Evolutionary conservation across 1,284 basidiomycete genomes (phyloP).

Genomic region (Spongiforma sp.): DNA sequence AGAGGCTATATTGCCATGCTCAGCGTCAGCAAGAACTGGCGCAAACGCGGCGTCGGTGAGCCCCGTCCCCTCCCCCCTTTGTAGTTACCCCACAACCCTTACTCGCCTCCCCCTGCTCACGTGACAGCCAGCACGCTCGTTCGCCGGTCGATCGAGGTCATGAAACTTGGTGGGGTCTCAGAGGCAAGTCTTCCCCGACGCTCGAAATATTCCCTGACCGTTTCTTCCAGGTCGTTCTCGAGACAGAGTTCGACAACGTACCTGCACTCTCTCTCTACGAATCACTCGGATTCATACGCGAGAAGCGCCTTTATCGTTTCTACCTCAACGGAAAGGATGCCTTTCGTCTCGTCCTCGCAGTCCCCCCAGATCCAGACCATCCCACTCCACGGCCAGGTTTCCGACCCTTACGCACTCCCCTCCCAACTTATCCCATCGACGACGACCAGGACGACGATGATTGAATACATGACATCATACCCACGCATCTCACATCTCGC

Average conservation of each 20-base stretch:
- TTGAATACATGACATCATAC: slow-evolving; percentile 23
- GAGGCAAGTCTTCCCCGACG: slow-evolving; percentile 58
- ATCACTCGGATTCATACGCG: slow-evolving; percentile 92
- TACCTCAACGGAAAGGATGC: slow-evolving; percentile 95
- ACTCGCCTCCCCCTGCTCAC: not conserved
- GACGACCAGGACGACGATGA: slow-evolving; percentile 54
- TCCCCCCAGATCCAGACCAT: slow-evolving; percentile 46
- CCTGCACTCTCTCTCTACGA: slow-evolving; percentile 90
- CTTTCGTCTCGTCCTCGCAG: slow-evolving; percentile 72
- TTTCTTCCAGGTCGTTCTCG: slow-evolving; percentile 79
- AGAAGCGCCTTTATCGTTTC: slow-evolving; percentile 94
- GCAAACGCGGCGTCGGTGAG: slow-evolving; percentile 90
- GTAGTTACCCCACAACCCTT: slow-evolving; percentile 8
- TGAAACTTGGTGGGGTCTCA: slow-evolving; percentile 82
- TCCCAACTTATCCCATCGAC: slow-evolving; percentile 41
- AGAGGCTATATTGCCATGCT: slow-evolving; percentile 99
- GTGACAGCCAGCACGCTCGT: slow-evolving; percentile 35
- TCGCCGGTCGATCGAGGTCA: slow-evolving; percentile 75
- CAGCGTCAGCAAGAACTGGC: slow-evolving; percentile 79
- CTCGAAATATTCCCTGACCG: no score
- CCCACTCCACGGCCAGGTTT: slow-evolving; percentile 12
- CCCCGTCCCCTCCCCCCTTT: not conserved
- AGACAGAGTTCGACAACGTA: slow-evolving; percentile 95
- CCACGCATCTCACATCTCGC: slow-evolving; percentile 9
- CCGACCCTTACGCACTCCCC: slow-evolving; percentile 29